Evolutionary conservation across 768 basidiomycete species (phyloP).

Genomic region (Lepiota subincarnata): DNA sequence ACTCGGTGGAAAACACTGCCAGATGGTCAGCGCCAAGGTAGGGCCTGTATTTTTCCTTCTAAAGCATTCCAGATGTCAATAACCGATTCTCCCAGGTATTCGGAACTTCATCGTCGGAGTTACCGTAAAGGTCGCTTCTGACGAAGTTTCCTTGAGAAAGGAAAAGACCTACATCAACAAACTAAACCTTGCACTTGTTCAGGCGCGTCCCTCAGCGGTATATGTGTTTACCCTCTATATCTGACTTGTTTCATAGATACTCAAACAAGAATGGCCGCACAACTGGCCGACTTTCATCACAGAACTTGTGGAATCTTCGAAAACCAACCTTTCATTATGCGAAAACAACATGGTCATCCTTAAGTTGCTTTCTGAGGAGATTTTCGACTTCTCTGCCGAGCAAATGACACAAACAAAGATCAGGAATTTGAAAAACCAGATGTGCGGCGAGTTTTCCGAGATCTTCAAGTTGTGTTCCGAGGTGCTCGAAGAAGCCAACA

Average conservation of each 20-base stretch:
- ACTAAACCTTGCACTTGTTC: conserved; percentile 92
- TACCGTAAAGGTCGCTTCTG: conserved; percentile 89
- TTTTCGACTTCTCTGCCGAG: conserved; percentile 98
- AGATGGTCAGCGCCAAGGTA: conserved; percentile 89
- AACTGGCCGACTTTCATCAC: conserved; percentile 98
- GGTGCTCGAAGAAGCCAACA: conserved; percentile 95
- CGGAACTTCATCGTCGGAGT: conserved; percentile 94
- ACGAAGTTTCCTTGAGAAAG: conserved; percentile 81
- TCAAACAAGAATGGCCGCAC: conserved; percentile 99
- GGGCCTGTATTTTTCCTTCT: conserved; percentile 9
- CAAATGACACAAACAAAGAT: conserved; percentile 98
- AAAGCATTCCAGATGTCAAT: neutral
- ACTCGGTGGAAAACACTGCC: conserved; percentile 97
- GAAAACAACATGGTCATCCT: conserved; percentile 99
- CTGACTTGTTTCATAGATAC: conserved; percentile 55
- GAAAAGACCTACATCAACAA: conserved; percentile 97
- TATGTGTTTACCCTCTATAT: conserved; percentile 3
- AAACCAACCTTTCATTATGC: conserved; percentile 92
- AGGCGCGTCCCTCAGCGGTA: conserved; percentile 45
- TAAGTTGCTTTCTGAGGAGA: conserved; percentile 95
- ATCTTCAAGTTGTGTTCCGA: conserved; percentile 98
- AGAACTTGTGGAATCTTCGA: conserved; percentile 95
- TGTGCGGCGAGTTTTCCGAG: conserved; percentile 96
- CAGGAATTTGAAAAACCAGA: conserved; percentile 95
- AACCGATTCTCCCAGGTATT: conserved; percentile 54